Evolutionary conservation across 306 rosid species (phyloP), one percentile per base, ranked within the genome.

Genomic region (Dalbergia oliveri): DNA sequence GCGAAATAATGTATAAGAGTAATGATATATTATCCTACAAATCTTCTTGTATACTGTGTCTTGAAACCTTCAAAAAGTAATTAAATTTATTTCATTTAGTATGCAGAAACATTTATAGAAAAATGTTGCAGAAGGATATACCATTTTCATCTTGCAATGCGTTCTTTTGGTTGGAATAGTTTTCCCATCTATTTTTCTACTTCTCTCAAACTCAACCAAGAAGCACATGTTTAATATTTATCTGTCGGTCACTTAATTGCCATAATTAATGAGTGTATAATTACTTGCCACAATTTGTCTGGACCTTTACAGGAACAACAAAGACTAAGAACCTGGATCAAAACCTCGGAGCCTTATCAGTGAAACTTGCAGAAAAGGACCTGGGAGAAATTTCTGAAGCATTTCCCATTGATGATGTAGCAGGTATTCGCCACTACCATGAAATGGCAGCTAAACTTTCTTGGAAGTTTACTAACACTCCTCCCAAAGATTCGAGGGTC

Each of bases 391-490:
- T 91, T 73, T 85, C 83, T 9, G 85, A 82, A 56, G 87, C 89
- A 1, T 86, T 87, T 16, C 94, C 90, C 0, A 35, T 78, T 11
- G 75, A 82, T n/a, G 88, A 89, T 21, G 86, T 89, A 8, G 90
- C 90, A 9, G 97, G 97, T n/a, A 47, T 5, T 21, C 79, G 86
- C 54, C 9, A 56, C 59, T 49, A 2, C 26, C 73, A 9, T n/a
- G 75, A 7, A 71, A 0, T 26, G 23, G 9, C 21, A 15, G 50
- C 1, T 23, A 41, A 13, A 3, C 1, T 45, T 1, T 50, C 60
- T 0, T 93, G 97, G 93, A 79, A 82, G 56, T 74, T 56, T 50
- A 88, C 91, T 31, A 78, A 74, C 83, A 91, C 97, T n/a, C 97
- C 97, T 74, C 78, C 85, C 12, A 84, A 76, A 35, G 73, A 50